A percentile compares a stretch with the other conserved stretches of the same genome.
Evolutionary conservation across 2,329 filamentous ascomycete genomes (phyloP).

Genomic region (Aspergillus quadrilineatus): DNA sequence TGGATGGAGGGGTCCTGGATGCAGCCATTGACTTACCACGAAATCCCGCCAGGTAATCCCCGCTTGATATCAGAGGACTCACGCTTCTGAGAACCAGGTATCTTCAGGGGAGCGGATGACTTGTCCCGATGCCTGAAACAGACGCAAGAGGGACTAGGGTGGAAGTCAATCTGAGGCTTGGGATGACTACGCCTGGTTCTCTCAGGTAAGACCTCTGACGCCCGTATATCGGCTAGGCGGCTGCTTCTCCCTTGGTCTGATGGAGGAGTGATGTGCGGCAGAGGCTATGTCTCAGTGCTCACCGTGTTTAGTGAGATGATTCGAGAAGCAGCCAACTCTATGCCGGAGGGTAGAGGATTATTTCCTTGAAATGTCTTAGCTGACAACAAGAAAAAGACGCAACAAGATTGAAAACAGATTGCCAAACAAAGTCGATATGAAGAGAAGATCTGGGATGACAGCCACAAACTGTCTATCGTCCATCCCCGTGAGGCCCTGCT

Average conservation of each 20-base stretch:
- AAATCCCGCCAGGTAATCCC: not conserved
- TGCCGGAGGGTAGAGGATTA: not conserved
- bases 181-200: not conserved
- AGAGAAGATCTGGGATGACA: not conserved
- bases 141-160: not conserved
- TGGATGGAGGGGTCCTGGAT: conserved; percentile 27
- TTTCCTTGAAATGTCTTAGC: conserved; percentile 8
- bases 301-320: conserved; percentile 7
- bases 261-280: not conserved
- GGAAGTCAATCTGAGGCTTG: not conserved
- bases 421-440: not conserved
- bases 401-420: not conserved
- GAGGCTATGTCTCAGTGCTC: conserved; percentile 14
- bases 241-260: conserved; percentile 4
- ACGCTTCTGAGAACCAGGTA: not conserved
- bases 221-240: not conserved
- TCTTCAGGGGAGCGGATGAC: no score
- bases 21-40: conserved; percentile 13
- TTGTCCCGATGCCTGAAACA: not conserved
- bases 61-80: not conserved
- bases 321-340: conserved; percentile 12
- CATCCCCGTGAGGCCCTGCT: conserved; percentile 5
- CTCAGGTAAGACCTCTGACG: not conserved
- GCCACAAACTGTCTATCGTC: not conserved
- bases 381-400: not conserved